These are phyloP conservation scores for Termitomyces heimii DNA, from an alignment of 768 basidiomycete genomes.

Conservation along the genomic window DNA sequence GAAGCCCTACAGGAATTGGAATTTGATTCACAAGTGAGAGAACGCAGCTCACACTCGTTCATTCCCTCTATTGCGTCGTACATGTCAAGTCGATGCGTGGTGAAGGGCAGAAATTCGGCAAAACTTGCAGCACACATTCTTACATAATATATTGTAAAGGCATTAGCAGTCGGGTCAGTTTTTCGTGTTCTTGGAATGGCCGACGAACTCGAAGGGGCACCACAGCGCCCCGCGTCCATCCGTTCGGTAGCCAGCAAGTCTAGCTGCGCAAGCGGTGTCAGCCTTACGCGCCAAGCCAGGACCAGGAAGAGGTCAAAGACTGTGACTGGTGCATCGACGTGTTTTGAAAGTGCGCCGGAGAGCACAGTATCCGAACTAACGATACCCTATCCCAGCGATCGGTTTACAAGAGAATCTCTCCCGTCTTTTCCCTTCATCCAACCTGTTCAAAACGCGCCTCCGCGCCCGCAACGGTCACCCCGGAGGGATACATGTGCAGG, in stretches of 20 bases:
- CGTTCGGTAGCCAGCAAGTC: conserved; percentile 46
- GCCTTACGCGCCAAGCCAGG: conserved; percentile 48
- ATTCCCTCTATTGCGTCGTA: not conserved
- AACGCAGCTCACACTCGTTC: conserved; percentile 7
- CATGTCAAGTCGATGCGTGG: not conserved
- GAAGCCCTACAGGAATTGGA: conserved; percentile 42
- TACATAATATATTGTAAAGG: not conserved
- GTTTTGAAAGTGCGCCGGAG: conserved; percentile 18
- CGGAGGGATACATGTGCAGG: conserved; percentile 10
- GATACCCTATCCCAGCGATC: conserved; percentile 23
- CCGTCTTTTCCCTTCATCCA: conserved; percentile 8
- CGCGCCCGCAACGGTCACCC: conserved; percentile 23
- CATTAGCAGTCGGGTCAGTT: conserved; percentile 4
- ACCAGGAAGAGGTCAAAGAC: conserved; percentile 51
- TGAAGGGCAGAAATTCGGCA: not conserved
- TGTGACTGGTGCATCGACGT: conserved; percentile 26
- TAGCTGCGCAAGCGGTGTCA: conserved; percentile 41
- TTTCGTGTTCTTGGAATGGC: conserved; percentile 19
- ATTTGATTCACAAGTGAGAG: not conserved
- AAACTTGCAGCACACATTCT: not conserved
- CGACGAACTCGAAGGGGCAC: conserved; percentile 9
- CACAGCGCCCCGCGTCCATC: conserved; percentile 31
- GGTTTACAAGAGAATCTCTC: conserved; percentile 19
- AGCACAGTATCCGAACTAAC: conserved; percentile 23
- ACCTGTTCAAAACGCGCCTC: conserved; percentile 12